Evolutionary conservation across 257 asterid species (phyloP).

Genomic region (Anisodus acutangulus): DNA sequence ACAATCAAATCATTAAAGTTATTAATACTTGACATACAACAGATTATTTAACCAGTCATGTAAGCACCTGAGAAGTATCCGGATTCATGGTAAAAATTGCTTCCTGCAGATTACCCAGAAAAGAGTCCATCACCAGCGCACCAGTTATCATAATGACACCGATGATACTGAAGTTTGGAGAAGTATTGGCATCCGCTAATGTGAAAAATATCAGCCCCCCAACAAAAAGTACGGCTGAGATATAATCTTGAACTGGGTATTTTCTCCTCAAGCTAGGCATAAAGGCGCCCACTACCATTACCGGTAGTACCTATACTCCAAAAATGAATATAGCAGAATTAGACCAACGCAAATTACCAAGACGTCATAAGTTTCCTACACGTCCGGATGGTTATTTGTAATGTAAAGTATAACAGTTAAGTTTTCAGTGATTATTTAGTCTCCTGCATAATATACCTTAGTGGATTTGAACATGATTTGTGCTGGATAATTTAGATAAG

Average conservation of each 20-base stretch:
- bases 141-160: constrained; percentile 82
- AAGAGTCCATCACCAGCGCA: constrained; percentile 88
- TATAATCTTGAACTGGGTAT: constrained; percentile 78
- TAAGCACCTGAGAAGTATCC: constrained; percentile 81
- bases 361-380: background rate
- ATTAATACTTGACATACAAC: background rate
- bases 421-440: background rate
- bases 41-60: background rate
- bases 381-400: background rate
- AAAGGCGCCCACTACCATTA: constrained; percentile 96
- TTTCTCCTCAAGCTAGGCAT: constrained; percentile 91
- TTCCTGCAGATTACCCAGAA: constrained; percentile 89
- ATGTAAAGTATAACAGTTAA: background rate
- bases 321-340: constrained; percentile 26
- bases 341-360: background rate
- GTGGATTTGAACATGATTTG: constrained; percentile 97
- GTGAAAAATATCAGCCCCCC: constrained; percentile 81
- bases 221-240: constrained; percentile 77
- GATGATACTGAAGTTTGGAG: constrained; percentile 80
- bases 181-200: constrained; percentile 80
- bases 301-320: constrained; percentile 72
- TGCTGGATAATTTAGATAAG: constrained; percentile 93
- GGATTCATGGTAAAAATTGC: constrained; percentile 87
- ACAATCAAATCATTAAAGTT: constrained; percentile 12
- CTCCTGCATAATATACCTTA: constrained; percentile 53